Conservation (phyloP, 2,329 filamentous ascomycete genomes). For the Fusarium sacchari region DNA sequence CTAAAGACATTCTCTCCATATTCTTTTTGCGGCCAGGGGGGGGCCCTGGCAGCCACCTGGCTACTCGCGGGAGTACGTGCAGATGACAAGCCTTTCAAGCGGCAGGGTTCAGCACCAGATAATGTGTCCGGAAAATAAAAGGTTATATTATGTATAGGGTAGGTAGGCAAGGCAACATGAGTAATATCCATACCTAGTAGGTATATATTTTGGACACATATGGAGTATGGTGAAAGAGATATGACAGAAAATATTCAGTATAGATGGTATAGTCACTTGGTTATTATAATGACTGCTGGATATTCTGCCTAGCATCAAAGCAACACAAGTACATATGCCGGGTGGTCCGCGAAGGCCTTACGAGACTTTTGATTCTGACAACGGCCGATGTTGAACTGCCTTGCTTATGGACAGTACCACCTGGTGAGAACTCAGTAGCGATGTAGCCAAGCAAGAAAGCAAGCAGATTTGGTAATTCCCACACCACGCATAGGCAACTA, state of each 20-base stretch:
- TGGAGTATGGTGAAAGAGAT: background rate
- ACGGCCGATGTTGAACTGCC: background rate
- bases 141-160: background rate
- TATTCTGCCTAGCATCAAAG: background rate
- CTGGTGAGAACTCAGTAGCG: no score
- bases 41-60: conserved; percentile 4
- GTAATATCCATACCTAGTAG: no score
- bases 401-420: no score
- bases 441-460: background rate
- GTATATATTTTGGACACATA: background rate
- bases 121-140: background rate
- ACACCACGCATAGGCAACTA: background rate
- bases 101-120: background rate
- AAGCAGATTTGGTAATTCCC: background rate
- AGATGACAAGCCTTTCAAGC: conserved; percentile 24
- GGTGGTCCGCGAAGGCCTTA: background rate
- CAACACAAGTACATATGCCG: background rate
- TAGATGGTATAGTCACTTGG: background rate
- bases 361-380: background rate
- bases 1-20: conserved; percentile 29
- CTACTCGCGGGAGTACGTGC: conserved; percentile 32
- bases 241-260: background rate
- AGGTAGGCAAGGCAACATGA: background rate
- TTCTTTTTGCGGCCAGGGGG: conserved; percentile 23
- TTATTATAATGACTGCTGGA: background rate